Percentiles rank a stretch among this genome's conserved stretches.
phyloP scores from a whole-genome alignment of 2,329 filamentous ascomycete genomes.

The Pyrenochaeta sp. region DNA sequence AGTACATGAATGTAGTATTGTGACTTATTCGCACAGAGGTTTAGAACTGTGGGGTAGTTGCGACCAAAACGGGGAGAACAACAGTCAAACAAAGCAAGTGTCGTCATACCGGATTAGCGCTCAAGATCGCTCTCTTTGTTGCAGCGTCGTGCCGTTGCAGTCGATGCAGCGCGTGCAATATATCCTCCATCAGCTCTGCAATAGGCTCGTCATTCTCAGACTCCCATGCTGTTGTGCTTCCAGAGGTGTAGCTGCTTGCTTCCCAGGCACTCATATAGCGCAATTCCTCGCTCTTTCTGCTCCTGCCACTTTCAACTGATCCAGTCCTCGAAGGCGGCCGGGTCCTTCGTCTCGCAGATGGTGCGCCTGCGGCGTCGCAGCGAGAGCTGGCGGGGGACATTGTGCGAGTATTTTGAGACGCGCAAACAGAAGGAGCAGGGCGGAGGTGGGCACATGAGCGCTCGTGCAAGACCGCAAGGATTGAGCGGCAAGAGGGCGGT shows the following conservation, averaged over 20 bases:
- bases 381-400: constrained; percentile 46
- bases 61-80: constrained; percentile 27
- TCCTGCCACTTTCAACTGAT: constrained; percentile 37
- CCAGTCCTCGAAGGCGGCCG: constrained; percentile 45
- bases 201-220: constrained; percentile 35
- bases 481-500: constrained; percentile 20
- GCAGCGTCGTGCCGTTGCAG: constrained; percentile 37
- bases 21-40: constrained; percentile 6
- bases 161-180: constrained; percentile 38
- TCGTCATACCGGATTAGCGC: constrained; percentile 46
- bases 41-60: constrained; percentile 15
- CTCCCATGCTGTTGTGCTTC: constrained; percentile 28
- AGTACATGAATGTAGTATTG: constrained; percentile 7
- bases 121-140: constrained; percentile 23
- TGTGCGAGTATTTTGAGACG: constrained; percentile 43
- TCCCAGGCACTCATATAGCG: constrained; percentile 16
- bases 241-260: constrained; percentile 20
- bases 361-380: constrained; percentile 41
- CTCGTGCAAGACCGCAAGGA: constrained; percentile 38
- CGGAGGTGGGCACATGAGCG: constrained; percentile 50
- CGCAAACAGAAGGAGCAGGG: constrained; percentile 46
- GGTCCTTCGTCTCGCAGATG: constrained; percentile 47
- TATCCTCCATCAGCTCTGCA: constrained; percentile 34
- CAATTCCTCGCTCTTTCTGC: constrained; percentile 18
- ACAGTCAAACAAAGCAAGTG: constrained; percentile 32